phyloP scores from a whole-genome alignment of 2,329 filamentous ascomycete genomes.

The Hymenoscyphus albidus region DNA sequence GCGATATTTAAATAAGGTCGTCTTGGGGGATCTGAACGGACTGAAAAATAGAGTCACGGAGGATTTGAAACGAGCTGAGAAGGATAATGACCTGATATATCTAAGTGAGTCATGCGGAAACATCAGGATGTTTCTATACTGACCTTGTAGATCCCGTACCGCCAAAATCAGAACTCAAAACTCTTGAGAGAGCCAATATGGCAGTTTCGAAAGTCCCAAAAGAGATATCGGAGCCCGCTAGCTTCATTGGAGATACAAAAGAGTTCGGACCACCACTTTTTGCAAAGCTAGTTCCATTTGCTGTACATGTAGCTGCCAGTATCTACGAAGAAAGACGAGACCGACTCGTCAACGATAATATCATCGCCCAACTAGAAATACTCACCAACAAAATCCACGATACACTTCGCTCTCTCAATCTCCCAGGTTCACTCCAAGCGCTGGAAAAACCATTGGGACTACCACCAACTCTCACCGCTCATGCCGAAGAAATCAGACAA shows the following conservation, averaged over 20 bases:
- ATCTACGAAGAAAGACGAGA: conserved; percentile 93
- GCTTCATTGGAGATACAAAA: conserved; percentile 73
- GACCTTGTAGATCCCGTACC: conserved; percentile 63
- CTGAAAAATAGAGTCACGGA: conserved; percentile 80
- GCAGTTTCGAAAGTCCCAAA: conserved; percentile 73
- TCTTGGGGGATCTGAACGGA: conserved; percentile 76
- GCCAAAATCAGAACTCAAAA: conserved; percentile 80
- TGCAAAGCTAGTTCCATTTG: conserved; percentile 87
- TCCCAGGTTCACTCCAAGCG: conserved; percentile 89
- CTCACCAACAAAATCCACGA: conserved; percentile 78
- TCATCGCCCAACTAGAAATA: conserved; percentile 78
- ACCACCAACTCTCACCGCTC: conserved; percentile 78
- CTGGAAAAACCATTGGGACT: conserved; percentile 91
- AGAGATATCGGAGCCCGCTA: conserved; percentile 75
- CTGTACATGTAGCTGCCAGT: conserved; percentile 89
- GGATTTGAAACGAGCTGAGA: conserved; percentile 87
- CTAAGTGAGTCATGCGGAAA: conserved; percentile 52
- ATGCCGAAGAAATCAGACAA: conserved; percentile 91
- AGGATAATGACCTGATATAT: conserved; percentile 96
- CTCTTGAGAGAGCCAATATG: conserved; percentile 86
- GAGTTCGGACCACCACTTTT: conserved; percentile 85
- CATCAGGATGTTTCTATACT: conserved; percentile 25
- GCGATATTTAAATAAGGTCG: conserved; percentile 74
- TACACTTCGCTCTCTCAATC: conserved; percentile 73
- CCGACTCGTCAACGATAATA: conserved; percentile 81